Conservation (phyloP, 306 rosid species). For the Mucuna pruriens region DNA sequence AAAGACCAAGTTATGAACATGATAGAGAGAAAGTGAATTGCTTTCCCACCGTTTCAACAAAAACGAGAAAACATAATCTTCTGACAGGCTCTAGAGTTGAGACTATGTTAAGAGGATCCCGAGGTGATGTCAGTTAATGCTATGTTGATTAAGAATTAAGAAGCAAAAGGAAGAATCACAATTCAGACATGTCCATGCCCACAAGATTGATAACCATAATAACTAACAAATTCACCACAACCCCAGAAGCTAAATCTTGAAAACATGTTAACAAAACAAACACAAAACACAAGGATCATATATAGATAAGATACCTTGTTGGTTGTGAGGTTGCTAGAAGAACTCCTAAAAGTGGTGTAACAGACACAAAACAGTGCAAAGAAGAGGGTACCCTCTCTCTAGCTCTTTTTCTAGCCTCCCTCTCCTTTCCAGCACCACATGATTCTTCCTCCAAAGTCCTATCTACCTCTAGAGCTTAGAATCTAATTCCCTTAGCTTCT, state of each 20-base stretch:
- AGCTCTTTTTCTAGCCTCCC: conserved; percentile 39
- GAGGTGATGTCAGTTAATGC: conserved; percentile 33
- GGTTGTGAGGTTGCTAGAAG: conserved; percentile 29
- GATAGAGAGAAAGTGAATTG: conserved; percentile 24
- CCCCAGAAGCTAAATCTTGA: conserved; percentile 28
- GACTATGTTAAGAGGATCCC: conserved; percentile 50
- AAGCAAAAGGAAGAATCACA: conserved; percentile 28
- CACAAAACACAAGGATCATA: conserved; percentile 34
- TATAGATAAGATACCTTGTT: conserved; percentile 44
- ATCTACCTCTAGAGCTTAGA: conserved; percentile 42
- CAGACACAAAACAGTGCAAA: conserved; percentile 37
- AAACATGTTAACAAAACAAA: not conserved
- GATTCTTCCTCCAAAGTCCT: conserved; percentile 40
- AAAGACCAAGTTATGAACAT: conserved; percentile 28
- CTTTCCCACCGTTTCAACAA: conserved; percentile 30
- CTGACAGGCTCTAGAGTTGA: conserved; percentile 36
- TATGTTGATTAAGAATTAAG: conserved; percentile 30
- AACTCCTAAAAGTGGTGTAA: conserved; percentile 23
- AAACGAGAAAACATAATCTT: conserved; percentile 32
- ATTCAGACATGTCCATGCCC: conserved; percentile 34
- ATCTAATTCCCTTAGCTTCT: conserved; percentile 56
- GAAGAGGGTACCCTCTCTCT: conserved; percentile 33
- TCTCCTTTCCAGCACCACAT: conserved; percentile 59
- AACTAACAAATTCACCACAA: conserved; percentile 6
- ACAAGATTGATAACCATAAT: conserved; percentile 31